Base-by-base conservation (phyloP, 1,284 basidiomycete species). In the Trametes hirsuta region DNA sequence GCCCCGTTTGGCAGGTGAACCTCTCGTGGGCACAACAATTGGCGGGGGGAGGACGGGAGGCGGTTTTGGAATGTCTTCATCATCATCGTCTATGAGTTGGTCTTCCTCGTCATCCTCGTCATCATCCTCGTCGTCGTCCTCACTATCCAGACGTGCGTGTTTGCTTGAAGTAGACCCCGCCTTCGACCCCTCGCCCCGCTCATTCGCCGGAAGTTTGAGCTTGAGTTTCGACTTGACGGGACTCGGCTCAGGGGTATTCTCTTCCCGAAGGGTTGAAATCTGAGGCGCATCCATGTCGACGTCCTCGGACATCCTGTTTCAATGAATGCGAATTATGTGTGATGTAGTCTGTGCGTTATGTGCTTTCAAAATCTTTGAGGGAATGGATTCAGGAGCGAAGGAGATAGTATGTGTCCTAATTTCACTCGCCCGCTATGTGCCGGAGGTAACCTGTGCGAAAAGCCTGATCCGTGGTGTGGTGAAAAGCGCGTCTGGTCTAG, bases 231-330 rank as follows among this genome's bases (percentile, higher is more conserved):
- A 72, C 6, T 76, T 59, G 56, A 71, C 70, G 1, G 74, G 74
- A 22, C 74, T 73, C 5, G 87, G 84, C 12, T 89, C 86, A 47
- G 90, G 87, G 25, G 84, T 84, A 10, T 82, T 79, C 63, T 91
- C 89, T 47, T 90, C 87, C 35, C 79, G 79, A 25, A 92, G 81
- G 35, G 86, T 91, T 30, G 90, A 91, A 55, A 92, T 92, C 66
- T 85, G 85, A 41, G 90, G 90, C 35, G 89, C 87, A 50, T 91
- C 90, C 87, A 91, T 90, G 64, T 88, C 85, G 47, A 73, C 63
- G 62, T 76, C 74, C 42, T 75, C 71, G 52, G 71, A 62, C 69
- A 72, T 72, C 42, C 48, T 55, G 47, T 1, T 30, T 4, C 5
- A 30, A 25, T 2, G 11, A 9, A 22, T 44, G 15, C n/a, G 39